These are phyloP conservation scores for maize (Zea mays) DNA, from an alignment of 176 grass and related monocot species.

Conservation along the genomic window DNA sequence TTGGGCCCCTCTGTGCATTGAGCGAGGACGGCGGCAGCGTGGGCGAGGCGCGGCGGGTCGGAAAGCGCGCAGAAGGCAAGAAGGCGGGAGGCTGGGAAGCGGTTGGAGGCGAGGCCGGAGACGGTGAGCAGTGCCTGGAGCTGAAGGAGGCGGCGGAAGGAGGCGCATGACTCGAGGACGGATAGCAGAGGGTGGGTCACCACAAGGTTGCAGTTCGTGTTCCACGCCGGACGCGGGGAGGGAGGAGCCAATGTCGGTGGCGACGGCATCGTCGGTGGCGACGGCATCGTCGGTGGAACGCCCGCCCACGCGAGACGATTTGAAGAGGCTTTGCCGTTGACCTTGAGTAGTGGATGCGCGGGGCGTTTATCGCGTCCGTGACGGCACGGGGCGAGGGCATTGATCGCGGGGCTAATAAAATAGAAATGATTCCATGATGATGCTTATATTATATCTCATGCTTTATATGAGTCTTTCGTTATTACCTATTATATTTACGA, in stretches of 20 bases:
- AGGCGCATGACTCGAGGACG: constrained; percentile 63
- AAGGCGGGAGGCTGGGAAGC: constrained; percentile 67
- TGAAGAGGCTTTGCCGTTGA: neutral
- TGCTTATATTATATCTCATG: too few species aligned
- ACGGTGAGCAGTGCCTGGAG: constrained; percentile 63
- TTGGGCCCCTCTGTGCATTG: constrained; percentile 33
- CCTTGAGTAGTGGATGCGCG: too few species aligned
- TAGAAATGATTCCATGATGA: too few species aligned
- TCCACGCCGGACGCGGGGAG: constrained; percentile 50
- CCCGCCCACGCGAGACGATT: neutral
- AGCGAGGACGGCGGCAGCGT: constrained; percentile 46
- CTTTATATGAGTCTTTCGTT: too few species aligned
- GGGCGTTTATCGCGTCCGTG: too few species aligned
- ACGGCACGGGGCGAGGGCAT: too few species aligned
- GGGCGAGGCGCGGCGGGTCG: constrained; percentile 42
- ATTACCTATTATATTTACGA: too few species aligned
- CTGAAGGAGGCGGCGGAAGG: constrained; percentile 62
- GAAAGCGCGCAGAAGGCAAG: constrained; percentile 73
- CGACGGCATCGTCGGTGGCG: neutral
- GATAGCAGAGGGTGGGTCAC: constrained; percentile 69
- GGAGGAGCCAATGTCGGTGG: neutral
- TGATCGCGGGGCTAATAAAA: too few species aligned
- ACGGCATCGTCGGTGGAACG: neutral
- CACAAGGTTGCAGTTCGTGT: constrained; percentile 65
- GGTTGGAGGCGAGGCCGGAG: constrained; percentile 53